Base-by-base conservation (phyloP, 345 rosid genomes). In the Hibiscus syriacus region DNA sequence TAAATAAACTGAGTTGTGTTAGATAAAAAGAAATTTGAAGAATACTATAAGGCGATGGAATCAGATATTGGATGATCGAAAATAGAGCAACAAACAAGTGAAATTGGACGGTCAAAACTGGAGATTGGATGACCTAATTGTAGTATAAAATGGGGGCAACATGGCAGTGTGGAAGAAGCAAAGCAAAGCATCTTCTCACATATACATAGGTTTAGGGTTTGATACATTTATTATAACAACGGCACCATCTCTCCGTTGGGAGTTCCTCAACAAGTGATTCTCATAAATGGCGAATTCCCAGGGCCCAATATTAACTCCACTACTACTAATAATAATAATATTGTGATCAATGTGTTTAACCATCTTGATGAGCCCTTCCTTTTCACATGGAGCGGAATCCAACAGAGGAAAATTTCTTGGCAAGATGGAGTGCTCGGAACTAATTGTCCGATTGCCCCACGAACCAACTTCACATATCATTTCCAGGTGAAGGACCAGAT, bases 171-270 rank as follows among this genome's bases (percentile, higher is more conserved):
- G 49, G 49, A 45, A 45, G 49, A 45, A 45, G 17, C 39, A 14
- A n/a, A n/a, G n/a, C n/a, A n/a, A 41, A 41, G 16, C 46, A 41
- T 41, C 16, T 41, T 14, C 49, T 45, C 49, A 45, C 49, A 45
- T 13, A 9, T 6, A 9, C 7, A 9, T 34, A n/a, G n/a, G n/a
- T n/a, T n/a, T n/a, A n/a, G n/a, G n/a, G n/a, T n/a, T n/a, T n/a
- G n/a, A n/a, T n/a, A n/a, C n/a, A n/a, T n/a, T n/a, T n/a, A n/a
- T n/a, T n/a, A n/a, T 34, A 34, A 34, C 7, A 34, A n/a, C 13
- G 96, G 96, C 61, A 86, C 89, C 69, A 68, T 73, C 36, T 81
- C 95, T 41, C 96, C 98, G 13, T 73, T 90, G 19, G 90, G 91
- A 0, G 80, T 83, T 39, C 91, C 92, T 11, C 92, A 92, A 62